A percentile compares a stretch with the other conserved stretches of the same genome.
Conservation (phyloP, 139 green algal genomes). For the Micractinium sp. region DNA sequence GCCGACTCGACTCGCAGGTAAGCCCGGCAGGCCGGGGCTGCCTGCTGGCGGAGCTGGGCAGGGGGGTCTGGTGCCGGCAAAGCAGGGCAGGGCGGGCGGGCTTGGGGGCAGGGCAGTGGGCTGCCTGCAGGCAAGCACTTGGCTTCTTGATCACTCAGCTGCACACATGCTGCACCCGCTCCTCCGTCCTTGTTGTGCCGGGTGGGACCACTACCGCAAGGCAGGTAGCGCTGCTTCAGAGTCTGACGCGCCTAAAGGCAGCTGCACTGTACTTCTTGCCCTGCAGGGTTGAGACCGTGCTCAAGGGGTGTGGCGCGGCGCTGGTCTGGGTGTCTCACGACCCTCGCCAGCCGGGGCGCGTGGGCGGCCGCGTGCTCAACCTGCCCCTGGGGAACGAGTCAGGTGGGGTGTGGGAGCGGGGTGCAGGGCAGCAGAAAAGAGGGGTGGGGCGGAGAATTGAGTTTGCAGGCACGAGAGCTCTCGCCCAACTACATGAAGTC, state of each 20-base stretch:
- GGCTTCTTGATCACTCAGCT: neutral
- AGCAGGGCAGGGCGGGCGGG: too few relatives aligned
- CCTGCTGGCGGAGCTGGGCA: too few relatives aligned
- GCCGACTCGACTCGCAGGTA: conserved; percentile 38
- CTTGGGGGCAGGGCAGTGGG: too few relatives aligned
- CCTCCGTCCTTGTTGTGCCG: too few relatives aligned
- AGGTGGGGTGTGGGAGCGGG: neutral
- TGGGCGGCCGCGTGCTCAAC: conserved; percentile 77
- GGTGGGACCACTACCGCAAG: too few relatives aligned
- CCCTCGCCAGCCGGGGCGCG: conserved; percentile 64
- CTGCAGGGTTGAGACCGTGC: conserved; percentile 65
- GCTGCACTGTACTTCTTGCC: too few relatives aligned
- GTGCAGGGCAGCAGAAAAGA: too few relatives aligned
- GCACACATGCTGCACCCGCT: conserved; percentile 2
- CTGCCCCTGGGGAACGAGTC: conserved; percentile 65
- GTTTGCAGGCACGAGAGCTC: too few relatives aligned
- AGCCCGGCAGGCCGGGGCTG: too few relatives aligned
- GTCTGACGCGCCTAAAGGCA: too few relatives aligned
- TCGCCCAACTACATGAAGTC: neutral
- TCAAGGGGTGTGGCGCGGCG: conserved; percentile 62
- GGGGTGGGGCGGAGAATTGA: neutral
- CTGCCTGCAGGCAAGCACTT: neutral
- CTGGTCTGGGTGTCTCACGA: conserved; percentile 89
- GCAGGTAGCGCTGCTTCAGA: too few relatives aligned
- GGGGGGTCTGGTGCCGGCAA: too few relatives aligned